Evolutionary conservation across 805 yeast species (phyloP), one percentile per base, ranked within the genome.

Genomic region (Naumovozyma castellii): DNA sequence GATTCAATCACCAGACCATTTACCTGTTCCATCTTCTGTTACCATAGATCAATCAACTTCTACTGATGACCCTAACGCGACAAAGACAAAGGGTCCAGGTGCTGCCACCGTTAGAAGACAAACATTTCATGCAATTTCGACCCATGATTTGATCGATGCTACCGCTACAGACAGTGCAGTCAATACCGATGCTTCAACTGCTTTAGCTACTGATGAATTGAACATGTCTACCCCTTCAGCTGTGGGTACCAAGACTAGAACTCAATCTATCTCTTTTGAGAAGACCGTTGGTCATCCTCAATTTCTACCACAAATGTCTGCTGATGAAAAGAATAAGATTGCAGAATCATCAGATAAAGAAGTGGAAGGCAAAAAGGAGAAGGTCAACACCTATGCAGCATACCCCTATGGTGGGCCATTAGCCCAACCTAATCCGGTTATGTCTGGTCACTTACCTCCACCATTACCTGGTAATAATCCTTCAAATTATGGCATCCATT

Each of bases 321-420:
- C 39, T 6, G 38, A 33, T 5, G 14, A 12, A 14, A 13, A 29
- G 15, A 5, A 5, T 29, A 29, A 12, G 5, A n/a, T 5, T 13
- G 18, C 33, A 19, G 30, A 39, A 9, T 9, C 15, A 10, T 6
- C 32, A 10, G 19, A 36, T n/a, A 47, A 45, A 32, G 32, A 12
- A n/a, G 39, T 36, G 6, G 47, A 38, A 27, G 35, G 40, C 14
- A 38, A 41, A 5, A 9, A n/a, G 9, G 34, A 41, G 13, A 32
- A 27, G 12, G 34, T 29, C 8, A 41, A 49, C 16, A 46, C 56
- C 3, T 56, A 54, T 34, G 59, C 61, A 13, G 62, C 60, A 10
- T 54, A 54, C 19, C 59, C 64, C n/a, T 56, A 56, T 22, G 59
- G 56, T 12, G 61, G 62, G 12, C 59, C 62, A 5, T 38, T 56